Evolutionary conservation across 805 yeast species (phyloP).

Genomic region (Lipomyces japonicus): DNA sequence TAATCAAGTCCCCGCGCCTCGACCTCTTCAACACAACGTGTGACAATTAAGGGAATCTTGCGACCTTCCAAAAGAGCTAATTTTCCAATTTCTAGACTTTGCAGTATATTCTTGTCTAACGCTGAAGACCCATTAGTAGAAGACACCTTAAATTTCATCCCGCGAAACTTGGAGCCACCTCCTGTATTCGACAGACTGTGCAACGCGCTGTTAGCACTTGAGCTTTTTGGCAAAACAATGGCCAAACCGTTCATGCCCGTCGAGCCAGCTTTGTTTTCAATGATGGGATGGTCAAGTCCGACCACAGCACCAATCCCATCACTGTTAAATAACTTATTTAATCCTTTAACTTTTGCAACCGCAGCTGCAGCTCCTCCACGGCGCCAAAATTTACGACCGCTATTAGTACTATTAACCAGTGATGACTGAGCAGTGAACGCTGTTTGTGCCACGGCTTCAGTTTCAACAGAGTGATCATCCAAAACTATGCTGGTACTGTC

Average conservation of each 20-base stretch:
- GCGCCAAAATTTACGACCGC: slow-evolving; percentile 34
- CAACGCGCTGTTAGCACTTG: slow-evolving; percentile 30
- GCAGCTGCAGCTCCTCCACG: slow-evolving; percentile 40
- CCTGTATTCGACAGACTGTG: slow-evolving; percentile 20
- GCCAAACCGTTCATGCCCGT: slow-evolving; percentile 5
- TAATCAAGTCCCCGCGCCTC: slow-evolving; percentile 68
- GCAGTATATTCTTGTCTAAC: slow-evolving; percentile 10
- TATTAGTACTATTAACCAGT: neutral
- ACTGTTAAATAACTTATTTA: slow-evolving; percentile 36
- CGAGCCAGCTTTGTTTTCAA: neutral
- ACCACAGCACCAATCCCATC: slow-evolving; percentile 9
- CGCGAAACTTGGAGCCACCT: slow-evolving; percentile 10
- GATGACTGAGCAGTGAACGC: neutral
- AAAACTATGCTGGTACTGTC: neutral
- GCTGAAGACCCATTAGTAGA: neutral
- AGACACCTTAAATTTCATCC: slow-evolving; percentile 4
- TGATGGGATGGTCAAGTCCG: neutral
- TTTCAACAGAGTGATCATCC: neutral
- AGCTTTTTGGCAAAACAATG: slow-evolving; percentile 19
- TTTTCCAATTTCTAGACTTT: slow-evolving; percentile 54
- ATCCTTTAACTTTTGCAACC: slow-evolving; percentile 35
- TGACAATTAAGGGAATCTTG: slow-evolving; percentile 64
- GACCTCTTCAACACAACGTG: slow-evolving; percentile 69
- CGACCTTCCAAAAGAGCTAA: slow-evolving; percentile 61
- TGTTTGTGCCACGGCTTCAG: neutral